These are phyloP conservation scores for Chlorella sp. DNA, from an alignment of 139 green algal genomes.

Conservation along the genomic window DNA sequence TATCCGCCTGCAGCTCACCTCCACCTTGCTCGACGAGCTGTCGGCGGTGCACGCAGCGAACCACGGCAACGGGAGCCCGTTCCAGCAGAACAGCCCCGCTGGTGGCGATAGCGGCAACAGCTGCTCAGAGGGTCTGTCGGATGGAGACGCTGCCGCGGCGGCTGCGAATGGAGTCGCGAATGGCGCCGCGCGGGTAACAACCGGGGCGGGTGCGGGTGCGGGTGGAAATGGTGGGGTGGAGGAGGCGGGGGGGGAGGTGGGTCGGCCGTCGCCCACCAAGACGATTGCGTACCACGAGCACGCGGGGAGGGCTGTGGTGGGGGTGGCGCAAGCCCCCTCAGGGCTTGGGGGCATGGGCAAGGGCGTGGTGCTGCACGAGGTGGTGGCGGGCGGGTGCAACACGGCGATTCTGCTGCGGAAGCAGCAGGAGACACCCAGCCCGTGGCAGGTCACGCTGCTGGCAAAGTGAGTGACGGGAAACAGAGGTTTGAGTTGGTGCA, in stretches of 20 bases:
- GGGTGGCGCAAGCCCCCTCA: no score
- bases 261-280: background rate
- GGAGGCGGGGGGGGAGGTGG: background rate
- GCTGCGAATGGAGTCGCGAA: no score
- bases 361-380: background rate
- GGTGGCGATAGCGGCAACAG: background rate
- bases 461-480: background rate
- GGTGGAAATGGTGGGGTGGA: no score
- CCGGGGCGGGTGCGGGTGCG: background rate
- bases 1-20: background rate
- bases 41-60: background rate
- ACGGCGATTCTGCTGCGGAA: background rate
- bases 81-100: background rate
- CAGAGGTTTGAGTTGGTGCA: background rate
- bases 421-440: background rate
- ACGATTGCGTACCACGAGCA: background rate
- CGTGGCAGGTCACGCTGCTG: background rate
- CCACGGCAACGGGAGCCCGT: background rate
- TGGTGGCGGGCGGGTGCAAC: background rate
- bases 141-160: background rate
- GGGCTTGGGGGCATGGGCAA: background rate
- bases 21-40: background rate
- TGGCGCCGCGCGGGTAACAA: no score
- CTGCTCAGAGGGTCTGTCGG: background rate
- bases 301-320: no score